Base-by-base conservation (phyloP, 805 yeast species). In the Teunomyces tritomae region DNA sequence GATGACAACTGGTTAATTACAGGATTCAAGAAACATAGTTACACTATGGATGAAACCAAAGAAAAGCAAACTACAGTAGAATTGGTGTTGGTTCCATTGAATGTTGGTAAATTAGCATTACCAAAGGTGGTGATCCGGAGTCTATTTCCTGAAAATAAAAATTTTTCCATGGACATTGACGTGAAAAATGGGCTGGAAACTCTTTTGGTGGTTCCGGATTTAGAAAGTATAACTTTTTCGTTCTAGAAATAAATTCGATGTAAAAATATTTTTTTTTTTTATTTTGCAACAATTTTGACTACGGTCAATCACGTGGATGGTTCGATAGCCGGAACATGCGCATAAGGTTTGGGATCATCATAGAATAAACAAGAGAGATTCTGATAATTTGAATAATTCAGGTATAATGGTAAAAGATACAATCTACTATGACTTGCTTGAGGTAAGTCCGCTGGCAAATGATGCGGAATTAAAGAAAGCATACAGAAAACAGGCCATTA, bases 381-480 rank as follows among this genome's bases (percentile, higher is more conserved):
- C 24, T 20, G 24, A 20, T 20, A 1, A 1, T 20, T 20, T 20
- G 24, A 20, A 20, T 20, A 20, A 20, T 20, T 20, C 24, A 20
- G 24, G 24, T 20, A 20, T 5, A 20, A 88, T 89, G 96, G 96
- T 85, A 13, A 86, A 82, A 54, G 97, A 91, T 57, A 86, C 95
- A 0, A 80, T 77, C 8, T 94, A 92, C 67, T 94, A 94, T 66
- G 99, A 94, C 54, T 66, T 83, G 11, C 71, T 94, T 43, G 87
- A 81, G 32, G 85, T 92, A 13, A 57, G 68, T 24, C 76, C 84
- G 16, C 79, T 79, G 9, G 97, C 97, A 14, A 77, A 87, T 0
- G 84, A 84, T 4, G 73, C 80, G 8, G 96, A 94, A 54, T 88
- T 94, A 67, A 94, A 94, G 68, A 89, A 89, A 64, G 96, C 97